phyloP scores from a whole-genome alignment of 345 rosid genomes.

The Arabidopsis arenosa region DNA sequence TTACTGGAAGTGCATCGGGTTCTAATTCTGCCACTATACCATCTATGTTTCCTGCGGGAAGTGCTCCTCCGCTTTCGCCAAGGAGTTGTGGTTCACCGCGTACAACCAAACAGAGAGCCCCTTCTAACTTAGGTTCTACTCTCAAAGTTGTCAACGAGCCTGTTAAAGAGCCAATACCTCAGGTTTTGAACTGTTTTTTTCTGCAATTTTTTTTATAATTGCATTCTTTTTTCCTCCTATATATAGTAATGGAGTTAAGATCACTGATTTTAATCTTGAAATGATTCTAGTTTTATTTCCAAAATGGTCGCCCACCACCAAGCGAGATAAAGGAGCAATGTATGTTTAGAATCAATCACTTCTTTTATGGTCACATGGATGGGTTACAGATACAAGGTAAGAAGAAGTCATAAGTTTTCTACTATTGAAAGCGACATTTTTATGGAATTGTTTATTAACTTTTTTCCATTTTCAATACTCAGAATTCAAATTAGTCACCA shows the following conservation, averaged over 20 bases:
- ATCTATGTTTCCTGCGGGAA: slow-evolving; percentile 94
- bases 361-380: slow-evolving; percentile 65
- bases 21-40: slow-evolving; percentile 68
- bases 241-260: neutral
- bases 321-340: slow-evolving; percentile 77
- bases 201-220: neutral
- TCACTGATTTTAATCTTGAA: slow-evolving; percentile 25
- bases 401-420: slow-evolving; percentile 6
- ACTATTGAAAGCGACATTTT: slow-evolving; percentile 5
- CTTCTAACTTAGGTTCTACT: slow-evolving; percentile 85
- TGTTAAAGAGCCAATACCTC: slow-evolving; percentile 84
- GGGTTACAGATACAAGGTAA: slow-evolving; percentile 80
- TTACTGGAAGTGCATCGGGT: slow-evolving; percentile 63
- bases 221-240: slow-evolving; percentile 14
- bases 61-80: slow-evolving; percentile 97
- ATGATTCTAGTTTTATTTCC: slow-evolving; percentile 86
- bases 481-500: slow-evolving; percentile 74
- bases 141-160: slow-evolving; percentile 82
- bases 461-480: slow-evolving; percentile 2
- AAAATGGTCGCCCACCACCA: slow-evolving; percentile 83
- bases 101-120: slow-evolving; percentile 64
- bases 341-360: slow-evolving; percentile 68
- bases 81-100: slow-evolving; percentile 96
- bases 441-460: slow-evolving; percentile 9
- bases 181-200: slow-evolving; percentile 54